Evolutionary conservation across 441 rosid genomes (phyloP), one percentile per base, ranked within the genome.

Genomic region (Pelargonium myrrhifolium): DNA sequence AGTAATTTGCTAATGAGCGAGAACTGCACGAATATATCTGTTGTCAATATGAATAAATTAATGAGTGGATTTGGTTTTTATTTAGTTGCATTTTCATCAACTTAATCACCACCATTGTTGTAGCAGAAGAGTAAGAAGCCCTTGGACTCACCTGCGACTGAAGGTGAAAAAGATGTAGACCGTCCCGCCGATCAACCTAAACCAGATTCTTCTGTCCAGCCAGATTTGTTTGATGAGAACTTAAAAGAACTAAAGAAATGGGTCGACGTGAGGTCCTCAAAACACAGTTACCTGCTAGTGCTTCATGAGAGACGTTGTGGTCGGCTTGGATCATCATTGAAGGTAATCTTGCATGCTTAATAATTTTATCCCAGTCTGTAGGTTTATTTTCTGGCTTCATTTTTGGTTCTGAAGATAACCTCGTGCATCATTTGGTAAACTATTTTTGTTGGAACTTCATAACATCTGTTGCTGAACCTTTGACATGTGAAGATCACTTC

Each of bases 251-350:
- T 94, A 73, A 80, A 74, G 66, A 92, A 90, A 84, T 94, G 99
- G 99, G 97, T 85, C 9, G 92, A 90, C 62, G 79, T 84, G 58
- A 94, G 85, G 83, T 86, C 98, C 64, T 72, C 88, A 3, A 94
- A 94, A 59, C 89, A 86, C 14, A 93, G 87, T 14, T 83, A 80
- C 72, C 93, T 94, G 70, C 69, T 76, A 55, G 94, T 94, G 69
- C 66, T 86, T 20, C 87, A 86, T 28, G 99, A 94, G 83, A 89
- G 78, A 77, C 85, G 87, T 3, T 68, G 63, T 62, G 87, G 88
- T 53, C 84, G 94, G 73, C 90, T 82, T 0, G 98, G 99, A 71
- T 84, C 90, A 8, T 97, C 98, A 2, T 77, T 94, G 67, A 94
- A 94, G 99, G 99, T 92, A 77, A 35, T 35, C 6, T 35, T 35